Base-by-base conservation (phyloP, 1,284 basidiomycete species). In the Trametes polyzona region DNA sequence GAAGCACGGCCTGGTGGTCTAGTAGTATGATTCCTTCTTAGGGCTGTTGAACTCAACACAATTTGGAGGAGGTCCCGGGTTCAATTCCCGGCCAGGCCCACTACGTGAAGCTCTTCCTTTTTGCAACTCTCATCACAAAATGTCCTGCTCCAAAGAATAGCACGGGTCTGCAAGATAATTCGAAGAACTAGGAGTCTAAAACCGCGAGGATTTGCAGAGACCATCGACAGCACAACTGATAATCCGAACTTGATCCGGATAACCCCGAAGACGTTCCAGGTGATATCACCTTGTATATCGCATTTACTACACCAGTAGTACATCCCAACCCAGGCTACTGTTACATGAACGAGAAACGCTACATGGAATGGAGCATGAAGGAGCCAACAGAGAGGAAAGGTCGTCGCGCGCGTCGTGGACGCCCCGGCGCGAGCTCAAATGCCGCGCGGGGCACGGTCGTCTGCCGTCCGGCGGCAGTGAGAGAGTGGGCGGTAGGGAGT, bases 31-130 rank as follows among this genome's bases (percentile, higher is more conserved):
- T 53, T 53, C 52, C 52, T 53, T 53, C 52, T 53, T 53, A 53
- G 52, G 36, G 35, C 32, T 1, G 8, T 40, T 16, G 1, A 10
- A 17, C n/a, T n/a, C n/a, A n/a, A 8, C 23, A 9, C 8, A 2
- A 68, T 71, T 57, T 87, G 85, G 86, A 87, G 85, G 87, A 87
- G 86, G 87, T 88, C 86, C 86, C 83, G 84, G 86, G 87, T 88
- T 89, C 87, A 88, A 88, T 88, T 88, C 86, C 86, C 84, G 83
- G 85, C 83, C 81, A 87, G 85, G 86, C 85, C 87, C n/a, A n/a
- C n/a, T n/a, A n/a, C n/a, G n/a, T n/a, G n/a, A n/a, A n/a, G n/a
- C n/a, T n/a, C n/a, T n/a, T n/a, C n/a, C 86, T 64, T 63, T 65
- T 63, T 23, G 23, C 29, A 21, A 23, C n/a, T n/a, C n/a, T n/a